Evolutionary conservation across 768 basidiomycete species (phyloP), one percentile per base, ranked within the genome.

Genomic region (Hysterangium stoloniferum): DNA sequence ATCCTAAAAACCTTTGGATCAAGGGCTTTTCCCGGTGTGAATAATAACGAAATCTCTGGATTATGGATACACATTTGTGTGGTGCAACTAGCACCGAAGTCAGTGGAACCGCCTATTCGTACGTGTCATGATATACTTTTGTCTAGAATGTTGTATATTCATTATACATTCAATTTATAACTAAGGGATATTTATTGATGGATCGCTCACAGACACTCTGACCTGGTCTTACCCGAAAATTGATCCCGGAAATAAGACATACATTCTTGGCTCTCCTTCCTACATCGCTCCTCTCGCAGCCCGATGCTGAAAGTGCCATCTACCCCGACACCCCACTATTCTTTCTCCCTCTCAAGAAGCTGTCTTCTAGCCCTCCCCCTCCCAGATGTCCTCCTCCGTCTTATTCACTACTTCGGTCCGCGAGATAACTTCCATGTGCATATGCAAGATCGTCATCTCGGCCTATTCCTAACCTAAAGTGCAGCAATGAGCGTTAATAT

Each of bases 401-500:
- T 92, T 38, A 74, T 89, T 31, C 83, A 91, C 59, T 85, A 89
- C 57, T 76, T 93, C 9, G 85, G 88, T 4, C 89, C 89, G 7
- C 77, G 82, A 37, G 91, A 92, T 53, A 70, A 71, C 1, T n/a
- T n/a, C n/a, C n/a, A n/a, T n/a, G 82, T 79, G 19, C 80, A 79
- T 37, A 88, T 90, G 63, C 88, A 89, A 61, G 84, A 88, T 43
- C 73, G 72, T 7, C 62, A 75, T 2, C 72, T 91, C 31, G 69
- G 80, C 56, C 81, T 77, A 38, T 90, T 90, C 62, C 67, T 92
- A 42, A 93, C 89, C 0, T 93, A 92, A 62, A 84, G 89, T 56
- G 85, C 86, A 0, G 79, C 84, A 4, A 88, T 90, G 0, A 87
- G 87, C 0, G 71, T 92, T 47, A 90, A 86, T 60, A 86, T 92